Conservation (phyloP, 306 rosid species). For the Pueraria montana region DNA sequence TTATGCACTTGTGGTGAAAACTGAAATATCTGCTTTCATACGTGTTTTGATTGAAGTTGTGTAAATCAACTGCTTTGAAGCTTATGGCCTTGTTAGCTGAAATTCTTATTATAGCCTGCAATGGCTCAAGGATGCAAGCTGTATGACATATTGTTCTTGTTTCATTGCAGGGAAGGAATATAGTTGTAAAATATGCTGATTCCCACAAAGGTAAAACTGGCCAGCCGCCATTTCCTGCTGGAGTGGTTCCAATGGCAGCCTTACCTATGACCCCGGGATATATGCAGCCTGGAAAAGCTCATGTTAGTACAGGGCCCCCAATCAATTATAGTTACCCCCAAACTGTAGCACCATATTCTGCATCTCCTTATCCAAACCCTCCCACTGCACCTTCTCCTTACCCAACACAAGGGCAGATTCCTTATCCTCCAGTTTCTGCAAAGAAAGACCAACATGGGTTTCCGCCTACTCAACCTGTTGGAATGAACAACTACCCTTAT, state of each 20-base stretch:
- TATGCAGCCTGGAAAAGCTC: constrained; percentile 70
- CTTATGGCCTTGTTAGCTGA: constrained; percentile 27
- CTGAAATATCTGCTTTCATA: constrained; percentile 18
- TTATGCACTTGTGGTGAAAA: background rate
- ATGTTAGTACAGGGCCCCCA: constrained; percentile 42
- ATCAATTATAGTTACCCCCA: constrained; percentile 70
- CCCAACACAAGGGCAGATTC: constrained; percentile 61
- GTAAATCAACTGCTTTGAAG: background rate
- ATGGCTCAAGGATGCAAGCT: constrained; percentile 2
- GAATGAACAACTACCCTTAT: constrained; percentile 74
- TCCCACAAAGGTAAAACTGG: constrained; percentile 69
- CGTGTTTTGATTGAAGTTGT: constrained; percentile 15
- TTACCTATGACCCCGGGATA: constrained; percentile 66
- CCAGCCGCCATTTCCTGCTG: constrained; percentile 56
- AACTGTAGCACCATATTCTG: constrained; percentile 61
- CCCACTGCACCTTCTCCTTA: constrained; percentile 58
- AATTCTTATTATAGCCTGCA: constrained; percentile 1
- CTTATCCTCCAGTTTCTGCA: constrained; percentile 58
- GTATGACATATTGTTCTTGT: constrained; percentile 28
- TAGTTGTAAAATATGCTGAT: constrained; percentile 80
- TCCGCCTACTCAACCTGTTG: constrained; percentile 59
- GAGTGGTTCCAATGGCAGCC: constrained; percentile 64
- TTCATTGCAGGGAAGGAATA: constrained; percentile 74
- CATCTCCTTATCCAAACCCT: constrained; percentile 64
- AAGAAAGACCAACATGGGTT: constrained; percentile 61